Evolutionary conservation across 139 green algal genomes (phyloP).

Genomic region (Tetradesmus obliquus): DNA sequence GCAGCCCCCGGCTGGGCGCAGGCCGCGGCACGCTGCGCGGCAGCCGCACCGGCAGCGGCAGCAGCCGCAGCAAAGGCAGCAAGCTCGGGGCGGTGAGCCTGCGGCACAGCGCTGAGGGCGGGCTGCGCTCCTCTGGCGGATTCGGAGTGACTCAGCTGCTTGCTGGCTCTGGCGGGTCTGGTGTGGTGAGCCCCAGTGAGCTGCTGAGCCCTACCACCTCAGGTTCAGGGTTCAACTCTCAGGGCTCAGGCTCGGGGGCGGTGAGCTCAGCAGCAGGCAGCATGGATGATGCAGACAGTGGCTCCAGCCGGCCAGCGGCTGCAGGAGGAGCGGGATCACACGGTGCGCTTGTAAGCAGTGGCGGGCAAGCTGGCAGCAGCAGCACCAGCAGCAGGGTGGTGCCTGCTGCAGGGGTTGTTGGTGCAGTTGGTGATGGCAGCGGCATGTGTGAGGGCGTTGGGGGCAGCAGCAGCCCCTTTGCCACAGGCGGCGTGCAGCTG

Average conservation of each 20-base stretch:
- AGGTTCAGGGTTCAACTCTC: not conserved
- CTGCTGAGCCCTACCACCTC: not conserved
- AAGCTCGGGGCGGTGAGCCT: slow-evolving; percentile 36
- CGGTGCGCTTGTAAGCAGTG: not conserved
- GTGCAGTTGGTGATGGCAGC: not conserved
- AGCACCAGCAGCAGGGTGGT: not conserved
- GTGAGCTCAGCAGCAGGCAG: not conserved
- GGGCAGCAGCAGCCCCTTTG: not conserved
- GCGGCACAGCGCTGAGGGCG: not conserved
- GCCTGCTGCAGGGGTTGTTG: not conserved
- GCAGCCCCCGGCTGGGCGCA: not conserved
- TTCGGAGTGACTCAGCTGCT: not conserved
- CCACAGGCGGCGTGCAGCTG: too few species aligned
- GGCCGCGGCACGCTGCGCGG: not conserved
- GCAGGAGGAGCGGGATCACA: not conserved
- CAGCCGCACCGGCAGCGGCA: not conserved
- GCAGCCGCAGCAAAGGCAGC: not conserved
- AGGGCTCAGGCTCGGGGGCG: not conserved
- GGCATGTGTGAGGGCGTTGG: not conserved
- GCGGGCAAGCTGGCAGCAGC: not conserved
- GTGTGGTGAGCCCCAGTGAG: not conserved
- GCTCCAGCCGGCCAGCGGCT: not conserved
- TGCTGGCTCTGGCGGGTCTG: not conserved
- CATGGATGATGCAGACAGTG: not conserved
- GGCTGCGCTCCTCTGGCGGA: not conserved